Conservation (phyloP, 805 yeast species). For the Ogataea methylovora region DNA sequence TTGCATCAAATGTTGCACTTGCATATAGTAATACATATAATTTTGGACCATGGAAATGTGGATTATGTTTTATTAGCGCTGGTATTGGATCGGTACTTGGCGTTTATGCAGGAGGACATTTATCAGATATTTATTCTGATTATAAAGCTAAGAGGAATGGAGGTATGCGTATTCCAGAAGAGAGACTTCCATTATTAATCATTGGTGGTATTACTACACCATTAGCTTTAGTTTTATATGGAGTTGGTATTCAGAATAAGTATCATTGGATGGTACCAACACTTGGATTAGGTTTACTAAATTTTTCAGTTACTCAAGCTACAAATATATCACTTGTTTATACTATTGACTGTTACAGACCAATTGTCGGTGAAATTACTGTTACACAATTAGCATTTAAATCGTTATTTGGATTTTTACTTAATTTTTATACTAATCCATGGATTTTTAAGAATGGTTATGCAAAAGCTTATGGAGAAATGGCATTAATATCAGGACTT, state of each 20-base stretch:
- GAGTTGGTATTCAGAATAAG: slow-evolving; percentile 42
- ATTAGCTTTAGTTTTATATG: slow-evolving; percentile 43
- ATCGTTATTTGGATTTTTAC: too few relatives aligned
- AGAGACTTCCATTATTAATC: slow-evolving; percentile 36
- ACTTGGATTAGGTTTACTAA: slow-evolving; percentile 40
- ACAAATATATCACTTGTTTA: too few relatives aligned
- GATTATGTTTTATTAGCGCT: slow-evolving; percentile 42
- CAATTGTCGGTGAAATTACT: too few relatives aligned
- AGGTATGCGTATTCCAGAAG: slow-evolving; percentile 42
- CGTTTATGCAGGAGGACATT: slow-evolving; percentile 31
- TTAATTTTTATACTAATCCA: too few relatives aligned
- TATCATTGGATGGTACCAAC: slow-evolving; percentile 41
- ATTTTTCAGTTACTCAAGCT: too few relatives aligned
- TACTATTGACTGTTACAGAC: too few relatives aligned
- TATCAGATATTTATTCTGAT: slow-evolving; percentile 36
- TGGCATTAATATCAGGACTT: too few relatives aligned
- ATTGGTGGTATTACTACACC: slow-evolving; percentile 36
- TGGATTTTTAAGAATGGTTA: too few relatives aligned
- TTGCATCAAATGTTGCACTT: slow-evolving; percentile 32
- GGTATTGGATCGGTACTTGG: slow-evolving; percentile 30
- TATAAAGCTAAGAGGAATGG: slow-evolving; percentile 33
- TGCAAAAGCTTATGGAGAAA: too few relatives aligned
- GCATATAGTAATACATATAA: slow-evolving; percentile 32
- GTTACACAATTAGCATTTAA: too few relatives aligned
- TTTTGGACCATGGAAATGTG: slow-evolving; percentile 30